Evolutionary conservation across 2,329 filamentous ascomycete genomes (phyloP).

Genomic region (Alternaria panax): DNA sequence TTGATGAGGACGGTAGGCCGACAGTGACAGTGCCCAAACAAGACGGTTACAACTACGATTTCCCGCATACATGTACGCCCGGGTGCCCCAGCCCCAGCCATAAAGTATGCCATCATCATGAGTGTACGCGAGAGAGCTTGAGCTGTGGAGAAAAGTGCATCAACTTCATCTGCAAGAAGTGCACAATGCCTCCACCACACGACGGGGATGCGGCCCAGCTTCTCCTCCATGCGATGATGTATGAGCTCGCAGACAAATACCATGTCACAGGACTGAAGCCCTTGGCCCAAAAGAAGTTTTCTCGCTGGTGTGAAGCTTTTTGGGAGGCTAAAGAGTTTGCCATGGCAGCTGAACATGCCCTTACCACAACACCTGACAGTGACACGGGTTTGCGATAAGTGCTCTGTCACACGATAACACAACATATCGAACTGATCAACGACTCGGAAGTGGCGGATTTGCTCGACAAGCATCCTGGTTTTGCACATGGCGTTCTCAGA

Average conservation of each 20-base stretch:
- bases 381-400: background rate
- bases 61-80: background rate
- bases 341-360: background rate
- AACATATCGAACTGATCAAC: background rate
- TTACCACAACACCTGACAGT: background rate
- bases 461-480: background rate
- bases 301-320: background rate
- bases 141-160: background rate
- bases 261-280: conserved; percentile 11
- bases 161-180: conserved; percentile 1
- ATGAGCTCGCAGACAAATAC: conserved; percentile 22
- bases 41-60: background rate
- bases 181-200: background rate
- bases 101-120: background rate
- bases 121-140: accelerated
- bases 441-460: background rate
- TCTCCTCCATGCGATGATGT: conserved; percentile 5
- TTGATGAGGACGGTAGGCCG: background rate
- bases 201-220: background rate
- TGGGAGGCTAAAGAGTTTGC: background rate
- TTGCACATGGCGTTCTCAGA: background rate
- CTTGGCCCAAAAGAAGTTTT: conserved; percentile 14
- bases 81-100: background rate
- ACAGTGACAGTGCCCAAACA: background rate
- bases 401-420: background rate